These are phyloP conservation scores for Acanthamoeba triangularis DNA, from an alignment of 208 protist genomes.

Conservation along the genomic window DNA sequence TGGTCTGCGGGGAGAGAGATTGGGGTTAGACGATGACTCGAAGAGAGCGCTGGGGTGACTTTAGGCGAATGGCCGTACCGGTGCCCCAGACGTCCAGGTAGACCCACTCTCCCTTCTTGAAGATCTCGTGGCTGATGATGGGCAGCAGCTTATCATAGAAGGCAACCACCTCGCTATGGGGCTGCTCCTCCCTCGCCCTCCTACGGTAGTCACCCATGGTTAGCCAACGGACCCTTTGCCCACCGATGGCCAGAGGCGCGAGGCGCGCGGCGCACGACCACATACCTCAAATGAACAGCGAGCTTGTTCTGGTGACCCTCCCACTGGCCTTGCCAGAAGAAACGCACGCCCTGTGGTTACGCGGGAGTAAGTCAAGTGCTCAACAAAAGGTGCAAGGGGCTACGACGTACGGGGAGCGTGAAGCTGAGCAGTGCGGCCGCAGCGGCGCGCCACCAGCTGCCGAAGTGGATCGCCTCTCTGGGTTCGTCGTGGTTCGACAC, in stretches of 20 bases:
- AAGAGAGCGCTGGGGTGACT: background rate
- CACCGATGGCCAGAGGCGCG: too few species aligned
- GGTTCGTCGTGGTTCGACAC: conserved; percentile 75
- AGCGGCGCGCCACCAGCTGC: conserved; percentile 81
- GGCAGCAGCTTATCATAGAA: conserved; percentile 88
- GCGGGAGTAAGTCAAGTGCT: background rate
- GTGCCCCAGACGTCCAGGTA: conserved; percentile 79
- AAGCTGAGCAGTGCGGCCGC: conserved; percentile 88
- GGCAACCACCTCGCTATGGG: background rate
- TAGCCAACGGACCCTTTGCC: too few species aligned
- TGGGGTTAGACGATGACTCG: background rate
- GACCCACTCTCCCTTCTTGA: conserved; percentile 82
- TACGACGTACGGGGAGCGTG: conserved; percentile 89
- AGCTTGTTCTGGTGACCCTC: conserved; percentile 88
- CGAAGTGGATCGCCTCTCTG: conserved; percentile 87
- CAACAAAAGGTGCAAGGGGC: background rate
- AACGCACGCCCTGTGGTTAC: conserved; percentile 30
- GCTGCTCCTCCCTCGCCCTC: conserved; percentile 7
- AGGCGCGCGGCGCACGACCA: background rate
- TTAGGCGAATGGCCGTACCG: background rate
- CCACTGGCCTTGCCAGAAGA: conserved; percentile 88
- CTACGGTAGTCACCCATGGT: background rate
- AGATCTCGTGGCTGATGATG: conserved; percentile 86
- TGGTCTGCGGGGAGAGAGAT: conserved; percentile 30
- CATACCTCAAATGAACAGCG: conserved; percentile 88